A percentile compares a stretch with the other conserved stretches of the same genome.
Evolutionary conservation across 2,329 filamentous ascomycete genomes (phyloP).

Genomic region (Claviceps cyperi): DNA sequence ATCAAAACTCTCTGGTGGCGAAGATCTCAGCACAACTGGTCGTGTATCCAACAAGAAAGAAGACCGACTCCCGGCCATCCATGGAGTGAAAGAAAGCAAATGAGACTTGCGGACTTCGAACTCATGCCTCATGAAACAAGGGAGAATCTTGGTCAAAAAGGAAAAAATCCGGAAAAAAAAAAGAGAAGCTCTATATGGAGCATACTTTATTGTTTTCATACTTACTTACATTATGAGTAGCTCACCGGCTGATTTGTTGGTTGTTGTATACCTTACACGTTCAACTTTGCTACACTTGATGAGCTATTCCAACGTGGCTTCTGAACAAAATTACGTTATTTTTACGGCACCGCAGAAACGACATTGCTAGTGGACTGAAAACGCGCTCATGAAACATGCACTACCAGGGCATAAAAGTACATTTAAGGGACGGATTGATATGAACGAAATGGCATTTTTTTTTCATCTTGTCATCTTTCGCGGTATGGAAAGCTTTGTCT

Average conservation of each 20-base stretch:
- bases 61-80: constrained; percentile 26
- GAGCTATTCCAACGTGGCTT: constrained; percentile 5
- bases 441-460: neutral
- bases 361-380: neutral
- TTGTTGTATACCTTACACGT: constrained; percentile 11
- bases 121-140: neutral
- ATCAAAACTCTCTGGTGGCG: constrained; percentile 14
- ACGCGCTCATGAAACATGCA: neutral
- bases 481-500: neutral
- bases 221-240: constrained; percentile 18
- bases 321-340: neutral
- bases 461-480: constrained; percentile 2
- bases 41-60: constrained; percentile 24
- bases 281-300: constrained; percentile 9
- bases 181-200: constrained; percentile 13
- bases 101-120: constrained; percentile 1
- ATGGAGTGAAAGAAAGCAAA: constrained; percentile 5
- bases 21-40: constrained; percentile 9
- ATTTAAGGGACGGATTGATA: constrained; percentile 3
- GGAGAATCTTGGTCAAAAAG: neutral
- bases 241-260: constrained; percentile 8
- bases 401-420: neutral
- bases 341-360: neutral
- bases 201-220: constrained; percentile 19
- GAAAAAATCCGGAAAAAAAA: constrained; percentile 3